Evolutionary conservation across 768 basidiomycete genomes (phyloP), one percentile per base, ranked within the genome.

Genomic region (Auricularia sp.): DNA sequence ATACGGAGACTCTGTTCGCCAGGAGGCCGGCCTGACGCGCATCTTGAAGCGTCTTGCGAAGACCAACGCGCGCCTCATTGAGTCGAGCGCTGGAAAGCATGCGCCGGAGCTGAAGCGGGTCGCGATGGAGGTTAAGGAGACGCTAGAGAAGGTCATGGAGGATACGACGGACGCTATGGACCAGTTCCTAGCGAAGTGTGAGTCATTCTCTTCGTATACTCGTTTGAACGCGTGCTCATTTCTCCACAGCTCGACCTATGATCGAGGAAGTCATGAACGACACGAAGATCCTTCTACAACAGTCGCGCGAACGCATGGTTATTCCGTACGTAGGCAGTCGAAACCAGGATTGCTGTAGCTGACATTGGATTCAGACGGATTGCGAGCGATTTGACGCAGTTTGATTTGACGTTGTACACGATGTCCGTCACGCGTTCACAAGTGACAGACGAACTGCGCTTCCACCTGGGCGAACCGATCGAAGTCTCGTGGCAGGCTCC

Each of bases 1-100:
- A 21, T 99, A 99, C 74, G 96, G 97, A 2, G 86, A 95, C 71
- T 87, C 90, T 14, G 78, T 99, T 12, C 87, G 97, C 67, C 93
- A 94, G 75, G 96, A 98, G 65, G 96, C 95, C 1, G 97, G 97
- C 62, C 90, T 98, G 67, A 92, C 96, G 69, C 97, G 98, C 78
- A 95, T 98, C n/a, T 87, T 99, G 74, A 95, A 94, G 76, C 90
- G 82, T 65, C 92, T 95, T 10, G 94, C 94, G 3, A 86, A 82
- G 71, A 88, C 87, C 77, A 91, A 93, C 66, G 91, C 86, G 0
- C 82, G 83, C 35, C 80, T 89, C 6, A 72, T 96, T 33, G 90
- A 92, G 70, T 84, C 82, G 10, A 83, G 84, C 36, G 90, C 91
- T 11, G 87, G 84, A n/a, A 83, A 81, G 61, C 91, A 94, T 74